Percentiles rank a stretch among this genome's conserved stretches.
Evolutionary conservation across 2,329 filamentous ascomycete genomes (phyloP).

Genomic region (Orbilia brochopaga): DNA sequence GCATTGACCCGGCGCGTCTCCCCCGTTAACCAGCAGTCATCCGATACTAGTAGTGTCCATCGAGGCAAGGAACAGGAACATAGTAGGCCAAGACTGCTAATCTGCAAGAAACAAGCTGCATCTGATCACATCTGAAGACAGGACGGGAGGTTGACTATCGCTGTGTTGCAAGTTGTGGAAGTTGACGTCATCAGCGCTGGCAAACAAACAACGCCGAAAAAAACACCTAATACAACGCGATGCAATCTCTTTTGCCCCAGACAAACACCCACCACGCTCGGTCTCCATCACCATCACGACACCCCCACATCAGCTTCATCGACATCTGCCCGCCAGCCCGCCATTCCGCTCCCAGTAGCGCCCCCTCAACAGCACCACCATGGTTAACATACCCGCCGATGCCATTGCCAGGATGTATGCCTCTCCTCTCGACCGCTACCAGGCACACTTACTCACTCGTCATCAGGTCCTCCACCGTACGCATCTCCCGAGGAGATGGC

Average conservation of each 20-base stretch:
- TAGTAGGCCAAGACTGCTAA: no score
- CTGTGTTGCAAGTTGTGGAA: background rate
- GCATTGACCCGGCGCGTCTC: no score
- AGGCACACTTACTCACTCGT: background rate
- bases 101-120: no score
- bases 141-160: background rate
- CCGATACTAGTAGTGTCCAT: no score
- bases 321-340: slow-evolving; percentile 8
- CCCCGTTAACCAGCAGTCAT: no score
- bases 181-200: background rate
- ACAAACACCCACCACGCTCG: slow-evolving; percentile 34
- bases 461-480: slow-evolving; percentile 4
- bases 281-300: slow-evolving; percentile 42
- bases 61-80: no score
- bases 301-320: slow-evolving; percentile 47
- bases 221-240: slow-evolving; percentile 17
- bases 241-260: background rate
- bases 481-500: slow-evolving; percentile 20
- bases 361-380: background rate
- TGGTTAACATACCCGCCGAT: background rate
- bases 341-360: background rate
- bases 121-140: no score
- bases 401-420: background rate
- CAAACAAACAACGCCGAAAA: background rate
- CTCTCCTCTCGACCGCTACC: slow-evolving; percentile 3